Percentiles rank a stretch among this genome's conserved stretches.
These are phyloP conservation scores for Datisca glomerata DNA, from an alignment of 306 rosid genomes.

Conservation along the genomic window DNA sequence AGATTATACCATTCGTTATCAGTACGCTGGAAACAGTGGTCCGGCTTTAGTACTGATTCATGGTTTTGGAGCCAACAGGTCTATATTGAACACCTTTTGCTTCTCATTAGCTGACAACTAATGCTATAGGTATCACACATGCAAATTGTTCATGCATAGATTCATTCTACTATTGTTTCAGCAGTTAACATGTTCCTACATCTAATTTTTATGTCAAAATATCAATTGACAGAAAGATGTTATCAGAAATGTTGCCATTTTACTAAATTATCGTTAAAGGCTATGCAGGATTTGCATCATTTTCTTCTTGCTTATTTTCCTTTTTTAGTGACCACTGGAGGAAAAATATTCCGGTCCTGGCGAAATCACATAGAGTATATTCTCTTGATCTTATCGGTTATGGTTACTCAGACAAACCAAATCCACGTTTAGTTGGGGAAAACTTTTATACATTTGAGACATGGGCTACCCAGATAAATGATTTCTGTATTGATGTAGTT, in stretches of 20 bases:
- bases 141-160: constrained; percentile 11
- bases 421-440: constrained; percentile 54
- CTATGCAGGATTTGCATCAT: too few species aligned
- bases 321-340: constrained; percentile 92
- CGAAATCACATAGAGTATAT: constrained; percentile 65
- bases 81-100: constrained; percentile 22
- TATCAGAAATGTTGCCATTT: too few species aligned
- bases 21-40: constrained; percentile 53
- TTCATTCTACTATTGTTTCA: background rate
- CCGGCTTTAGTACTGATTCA: constrained; percentile 74
- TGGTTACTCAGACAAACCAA: constrained; percentile 94
- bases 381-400: constrained; percentile 92
- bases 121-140: constrained; percentile 26
- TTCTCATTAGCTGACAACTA: constrained; percentile 34
- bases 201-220: background rate
- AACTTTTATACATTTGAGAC: constrained; percentile 78
- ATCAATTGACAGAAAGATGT: too few species aligned
- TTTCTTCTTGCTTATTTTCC: too few species aligned
- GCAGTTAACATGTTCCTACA: background rate
- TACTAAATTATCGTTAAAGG: too few species aligned
- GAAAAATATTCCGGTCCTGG: constrained; percentile 66
- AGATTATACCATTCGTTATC: constrained; percentile 78
- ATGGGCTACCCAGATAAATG: constrained; percentile 85
- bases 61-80: constrained; percentile 99
- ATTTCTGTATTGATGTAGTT: constrained; percentile 60